Base-by-base conservation (phyloP, 257 asterid species). In the Mitragyna speciosa region DNA sequence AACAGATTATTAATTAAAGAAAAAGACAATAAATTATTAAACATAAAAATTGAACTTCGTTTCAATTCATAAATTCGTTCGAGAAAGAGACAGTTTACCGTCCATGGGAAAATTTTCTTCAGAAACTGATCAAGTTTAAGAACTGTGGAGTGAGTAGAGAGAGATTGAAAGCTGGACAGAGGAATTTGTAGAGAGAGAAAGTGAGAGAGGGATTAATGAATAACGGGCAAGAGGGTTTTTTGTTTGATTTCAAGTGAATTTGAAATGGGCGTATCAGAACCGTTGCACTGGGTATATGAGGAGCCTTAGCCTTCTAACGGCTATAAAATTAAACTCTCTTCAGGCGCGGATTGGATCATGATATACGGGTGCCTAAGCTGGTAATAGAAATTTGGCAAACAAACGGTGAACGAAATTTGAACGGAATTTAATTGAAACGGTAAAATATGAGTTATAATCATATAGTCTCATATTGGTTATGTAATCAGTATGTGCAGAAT, bases 21-120 rank as follows among this genome's bases (percentile, higher is more conserved):
- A 41, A n/a, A n/a, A n/a, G n/a, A n/a, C n/a, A n/a, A n/a, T n/a
- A 36, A 36, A 36, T 51, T 6, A 76, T 7, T 30, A 20, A 12
- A 26, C 11, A 4, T 5, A 51, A 15, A 61, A 39, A 36, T 36
- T 36, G 39, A 36, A 36, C 39, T 1, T 36, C 39, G 39, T 36
- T 1, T 36, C 39, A 36, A 36, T 36, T 48, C 52, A 48, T 48
- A 48, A 12, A 48, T 9, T 14, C 2, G 52, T 12, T 12, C 3
- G 63, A 52, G 31, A 70, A 72, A n/a, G 71, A 31, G 28, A 70
- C 75, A 66, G 75, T 39, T 20, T 91, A 91, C 97, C 97, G n/a
- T 90, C 93, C 97, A 93, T 91, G 79, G 56, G 30, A 48, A 43
- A 73, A 31, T 48, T 39, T 41, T 75, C 54, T n/a, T 43, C 26